These are phyloP conservation scores for Trifolium subterraneum DNA, from an alignment of 306 rosid species.

Conservation along the genomic window DNA sequence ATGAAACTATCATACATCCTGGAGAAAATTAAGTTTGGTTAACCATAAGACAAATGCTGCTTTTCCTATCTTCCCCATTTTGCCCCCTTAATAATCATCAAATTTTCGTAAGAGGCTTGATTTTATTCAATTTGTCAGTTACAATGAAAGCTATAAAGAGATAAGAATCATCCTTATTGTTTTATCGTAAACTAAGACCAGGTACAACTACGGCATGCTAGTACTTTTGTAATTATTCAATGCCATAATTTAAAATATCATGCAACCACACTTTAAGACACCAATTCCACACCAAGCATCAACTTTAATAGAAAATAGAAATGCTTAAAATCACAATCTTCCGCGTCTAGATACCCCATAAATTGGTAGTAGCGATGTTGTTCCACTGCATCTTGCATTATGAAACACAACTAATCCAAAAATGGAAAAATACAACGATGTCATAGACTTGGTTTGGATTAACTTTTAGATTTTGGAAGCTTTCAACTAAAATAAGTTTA, in stretches of 20 bases:
- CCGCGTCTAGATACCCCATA: no score
- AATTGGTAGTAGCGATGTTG: no score
- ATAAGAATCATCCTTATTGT: neutral
- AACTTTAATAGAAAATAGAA: neutral
- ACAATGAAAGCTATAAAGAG: neutral
- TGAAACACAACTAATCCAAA: neutral
- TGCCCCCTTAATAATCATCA: neutral
- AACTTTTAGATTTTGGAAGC: neutral
- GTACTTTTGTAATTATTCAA: neutral
- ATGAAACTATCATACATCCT: slow-evolving; percentile 6
- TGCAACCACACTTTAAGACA: neutral
- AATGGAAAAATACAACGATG: neutral
- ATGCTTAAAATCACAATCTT: neutral
- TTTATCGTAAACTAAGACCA: neutral
- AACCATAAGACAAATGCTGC: slow-evolving; percentile 13
- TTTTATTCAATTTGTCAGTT: slow-evolving; percentile 28
- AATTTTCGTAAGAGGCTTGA: neutral
- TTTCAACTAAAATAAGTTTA: neutral
- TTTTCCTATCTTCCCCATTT: neutral
- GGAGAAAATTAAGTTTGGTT: slow-evolving; percentile 5
- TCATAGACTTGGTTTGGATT: neutral
- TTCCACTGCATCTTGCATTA: no score
- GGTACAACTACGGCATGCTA: slow-evolving; percentile 5
- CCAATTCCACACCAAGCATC: neutral
- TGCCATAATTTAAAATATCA: neutral